Evolutionary conservation across 371 early-diverging fungal genomes (phyloP), one percentile per base, ranked within the genome.

Genomic region (Rhizopus delemar): DNA sequence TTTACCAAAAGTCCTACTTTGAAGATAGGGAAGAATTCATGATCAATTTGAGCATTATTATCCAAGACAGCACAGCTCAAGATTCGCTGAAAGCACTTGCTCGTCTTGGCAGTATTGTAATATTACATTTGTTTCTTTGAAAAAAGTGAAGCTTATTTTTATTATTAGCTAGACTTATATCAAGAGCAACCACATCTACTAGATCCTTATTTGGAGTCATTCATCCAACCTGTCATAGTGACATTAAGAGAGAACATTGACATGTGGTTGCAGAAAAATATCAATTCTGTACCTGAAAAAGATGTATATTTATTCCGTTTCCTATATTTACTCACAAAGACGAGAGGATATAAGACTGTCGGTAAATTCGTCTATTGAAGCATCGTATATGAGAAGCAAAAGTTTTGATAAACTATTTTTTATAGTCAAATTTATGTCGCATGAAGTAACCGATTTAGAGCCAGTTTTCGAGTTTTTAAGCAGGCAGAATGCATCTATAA

Each of bases 171-270:
- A 36, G 86, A 82, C 46, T 55, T 71, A 50, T 96, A 95, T 62
- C 95, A 94, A 70, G 95, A 95, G 70, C 87, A 91, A 66, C 88
- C 98, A 3, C 88, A 88, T 56, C 73, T 96, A 15, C 86, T 97
- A 4, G 98, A 97, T 67, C 89, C 91, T 13, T 78, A 82, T 66
- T 73, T 97, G 52, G 95, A 93, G 53, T 62, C 55, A 28, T 81
- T 95, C 51, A 78, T 93, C 8, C 50, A 69, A n/a, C 87, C 87
- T 34, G 62, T 87, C n/a, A 83, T 93, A 57, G 59, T 65, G 5
- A 75, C 71, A 9, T 71, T 93, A 31, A 81, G 89, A 67, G 38
- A 71, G 68, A 53, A 73, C 80, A 8, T 74, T 63, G 58, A 78
- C 46, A 41, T 12, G 3, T 13, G 54, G 66, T 53, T 31, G 32